Evolutionary conservation across 352 stramenopile species (phyloP).

Genomic region (Aphanomyces stellatus): DNA sequence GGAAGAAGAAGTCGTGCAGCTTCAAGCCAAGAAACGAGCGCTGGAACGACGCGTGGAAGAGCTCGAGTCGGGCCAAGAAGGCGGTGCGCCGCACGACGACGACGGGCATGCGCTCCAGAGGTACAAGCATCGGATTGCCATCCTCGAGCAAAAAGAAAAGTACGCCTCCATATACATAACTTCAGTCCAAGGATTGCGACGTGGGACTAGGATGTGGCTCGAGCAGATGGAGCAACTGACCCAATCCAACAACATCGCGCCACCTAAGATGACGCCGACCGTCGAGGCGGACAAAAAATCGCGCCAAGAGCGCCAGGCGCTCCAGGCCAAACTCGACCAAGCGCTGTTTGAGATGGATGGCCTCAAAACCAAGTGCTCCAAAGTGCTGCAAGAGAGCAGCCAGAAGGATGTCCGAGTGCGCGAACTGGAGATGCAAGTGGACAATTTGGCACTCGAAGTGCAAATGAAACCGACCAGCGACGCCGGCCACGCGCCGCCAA

Average conservation of each 20-base stretch:
- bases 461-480: constrained; percentile 34
- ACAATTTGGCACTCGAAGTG: constrained; percentile 53
- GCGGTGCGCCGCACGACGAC: background rate
- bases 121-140: constrained; percentile 48
- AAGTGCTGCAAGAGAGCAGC: constrained; percentile 37
- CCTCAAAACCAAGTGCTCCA: constrained; percentile 28
- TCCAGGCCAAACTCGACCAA: constrained; percentile 8
- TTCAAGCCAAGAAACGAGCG: constrained; percentile 10
- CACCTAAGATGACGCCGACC: background rate
- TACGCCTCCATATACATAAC: background rate
- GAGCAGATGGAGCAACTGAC: constrained; percentile 1
- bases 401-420: constrained; percentile 40
- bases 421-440: constrained; percentile 32
- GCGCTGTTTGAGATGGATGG: constrained; percentile 17
- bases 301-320: background rate
- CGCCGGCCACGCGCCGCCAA: background rate
- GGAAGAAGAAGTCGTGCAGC: constrained; percentile 40
- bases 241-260: background rate
- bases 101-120: constrained; percentile 28
- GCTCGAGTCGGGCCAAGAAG: constrained; percentile 24
- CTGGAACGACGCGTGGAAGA: constrained; percentile 27
- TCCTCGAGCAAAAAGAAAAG: constrained; percentile 51
- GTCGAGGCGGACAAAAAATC: background rate
- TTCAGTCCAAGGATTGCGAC: too few species aligned
- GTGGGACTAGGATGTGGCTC: background rate